Base-by-base conservation (phyloP, 176 grass and related monocot species). In the Lolium multiflorum region DNA sequence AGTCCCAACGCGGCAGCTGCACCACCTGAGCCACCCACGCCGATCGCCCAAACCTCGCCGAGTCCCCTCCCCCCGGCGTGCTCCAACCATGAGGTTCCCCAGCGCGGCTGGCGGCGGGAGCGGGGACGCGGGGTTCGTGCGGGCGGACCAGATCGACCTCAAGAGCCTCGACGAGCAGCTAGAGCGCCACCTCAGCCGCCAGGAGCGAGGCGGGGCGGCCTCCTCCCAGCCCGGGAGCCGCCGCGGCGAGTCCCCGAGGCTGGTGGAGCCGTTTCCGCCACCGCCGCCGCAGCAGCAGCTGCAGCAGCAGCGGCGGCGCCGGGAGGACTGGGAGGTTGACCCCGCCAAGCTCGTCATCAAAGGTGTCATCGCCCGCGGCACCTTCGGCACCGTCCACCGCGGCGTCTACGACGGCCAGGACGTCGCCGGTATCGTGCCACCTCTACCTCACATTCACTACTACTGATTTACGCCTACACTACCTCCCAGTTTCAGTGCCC, bases 121-220 rank as follows among this genome's bases (percentile, higher is more conserved):
- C n/a, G 95, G 91, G 70, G 86, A 91, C 72, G 82, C 78, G 70
- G 97, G 97, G 46, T 99, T 97, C 76, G 88, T 99, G 38, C 82
- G 94, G 83, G 97, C 97, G 66, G 97, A 99, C 76, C 97, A 99
- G 88, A 99, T 99, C 88, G 97, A 99, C 86, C 92, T 99, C 79
- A 99, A 97, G 97, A 99, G 91, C 90, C 82, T 99, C 65, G 97
- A 99, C 85, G 97, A 99, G 90, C 97, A 99, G 80, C 81, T 99
- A 71, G 97, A 97, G 89, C 92, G 94, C 94, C 94, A 99, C 83
- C 89, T 99, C 71, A 84, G 85, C 70, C 84, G 90, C 73, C 75
- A 55, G 50, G 78, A 64, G 78, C 56, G 47, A n/a, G 48, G 8
- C 64, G 76, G 69, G 49, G 14, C 3, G 17, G 66, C 62, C 62